These are phyloP conservation scores for Saccharum officinarum DNA, from an alignment of 176 grass and related monocot genomes.

Conservation along the genomic window DNA sequence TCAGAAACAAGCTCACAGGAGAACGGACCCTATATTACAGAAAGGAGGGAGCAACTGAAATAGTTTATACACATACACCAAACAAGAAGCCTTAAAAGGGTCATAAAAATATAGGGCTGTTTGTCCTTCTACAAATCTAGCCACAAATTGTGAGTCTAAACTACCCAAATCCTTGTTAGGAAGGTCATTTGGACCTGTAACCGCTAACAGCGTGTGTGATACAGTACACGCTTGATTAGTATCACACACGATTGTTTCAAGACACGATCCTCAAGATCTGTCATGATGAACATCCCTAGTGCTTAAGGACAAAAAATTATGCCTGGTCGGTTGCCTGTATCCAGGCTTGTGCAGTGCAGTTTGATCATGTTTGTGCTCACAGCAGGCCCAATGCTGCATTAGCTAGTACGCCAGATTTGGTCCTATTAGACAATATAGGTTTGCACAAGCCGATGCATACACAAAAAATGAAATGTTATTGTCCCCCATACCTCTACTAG, in stretches of 20 bases:
- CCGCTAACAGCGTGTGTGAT: neutral
- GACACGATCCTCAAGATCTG: neutral
- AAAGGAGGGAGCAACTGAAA: neutral
- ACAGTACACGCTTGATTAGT: neutral
- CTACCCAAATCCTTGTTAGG: neutral
- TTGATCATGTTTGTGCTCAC: neutral
- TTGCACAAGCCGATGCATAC: neutral
- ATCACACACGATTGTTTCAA: neutral
- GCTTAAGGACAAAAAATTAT: neutral
- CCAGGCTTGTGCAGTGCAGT: too few relatives aligned
- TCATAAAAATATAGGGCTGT: neutral
- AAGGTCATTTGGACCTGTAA: neutral
- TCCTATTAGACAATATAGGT: neutral
- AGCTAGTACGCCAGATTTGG: neutral
- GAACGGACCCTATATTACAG: neutral
- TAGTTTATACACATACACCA: neutral
- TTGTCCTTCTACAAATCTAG: neutral
- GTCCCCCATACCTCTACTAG: neutral
- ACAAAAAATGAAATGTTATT: neutral
- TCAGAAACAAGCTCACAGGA: neutral
- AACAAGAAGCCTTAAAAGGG: neutral
- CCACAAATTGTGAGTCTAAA: neutral
- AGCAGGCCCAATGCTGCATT: neutral
- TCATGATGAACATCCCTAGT: neutral
- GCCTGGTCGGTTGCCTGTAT: too few relatives aligned